A percentile compares a stretch with the other conserved stretches of the same genome.
Evolutionary conservation across 257 asterid genomes (phyloP).

Genomic region (Orobanche coerulescens): DNA sequence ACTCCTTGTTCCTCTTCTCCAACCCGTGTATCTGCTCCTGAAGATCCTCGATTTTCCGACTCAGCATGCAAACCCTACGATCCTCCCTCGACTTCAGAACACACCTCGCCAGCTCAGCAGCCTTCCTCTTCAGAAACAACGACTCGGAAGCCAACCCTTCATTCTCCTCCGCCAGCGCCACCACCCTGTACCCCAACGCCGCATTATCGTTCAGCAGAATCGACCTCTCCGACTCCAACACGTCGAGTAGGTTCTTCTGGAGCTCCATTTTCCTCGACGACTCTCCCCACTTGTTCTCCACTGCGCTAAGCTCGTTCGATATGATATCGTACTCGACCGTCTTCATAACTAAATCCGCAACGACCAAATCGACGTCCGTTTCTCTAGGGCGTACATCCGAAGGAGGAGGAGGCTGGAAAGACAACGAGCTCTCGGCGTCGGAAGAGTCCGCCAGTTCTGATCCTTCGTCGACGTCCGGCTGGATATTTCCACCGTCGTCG

Average conservation of each 20-base stretch:
- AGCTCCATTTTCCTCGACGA: constrained; percentile 66
- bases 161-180: constrained; percentile 68
- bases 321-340: constrained; percentile 58
- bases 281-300: constrained; percentile 49
- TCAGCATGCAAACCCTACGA: constrained; percentile 71
- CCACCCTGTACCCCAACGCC: constrained; percentile 53
- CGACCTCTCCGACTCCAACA: constrained; percentile 83
- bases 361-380: constrained; percentile 42
- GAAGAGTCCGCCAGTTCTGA: too few relatives aligned
- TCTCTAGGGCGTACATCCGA: constrained; percentile 11
- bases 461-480: too few relatives aligned
- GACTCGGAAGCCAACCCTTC: constrained; percentile 71
- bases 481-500: constrained; percentile 41
- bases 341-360: constrained; percentile 71
- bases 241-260: constrained; percentile 81
- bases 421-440: constrained; percentile 69
- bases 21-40: constrained; percentile 74
- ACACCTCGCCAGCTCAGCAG: constrained; percentile 82
- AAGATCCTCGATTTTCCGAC: constrained; percentile 88
- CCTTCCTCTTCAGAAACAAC: constrained; percentile 70
- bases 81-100: constrained; percentile 83
- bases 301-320: constrained; percentile 39
- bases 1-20: constrained; percentile 88
- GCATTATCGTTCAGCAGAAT: constrained; percentile 79
- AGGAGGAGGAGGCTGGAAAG: constrained; percentile 49